Evolutionary conservation across 345 rosid species (phyloP), one percentile per base, ranked within the genome.

Genomic region (Gossypium raimondii): DNA sequence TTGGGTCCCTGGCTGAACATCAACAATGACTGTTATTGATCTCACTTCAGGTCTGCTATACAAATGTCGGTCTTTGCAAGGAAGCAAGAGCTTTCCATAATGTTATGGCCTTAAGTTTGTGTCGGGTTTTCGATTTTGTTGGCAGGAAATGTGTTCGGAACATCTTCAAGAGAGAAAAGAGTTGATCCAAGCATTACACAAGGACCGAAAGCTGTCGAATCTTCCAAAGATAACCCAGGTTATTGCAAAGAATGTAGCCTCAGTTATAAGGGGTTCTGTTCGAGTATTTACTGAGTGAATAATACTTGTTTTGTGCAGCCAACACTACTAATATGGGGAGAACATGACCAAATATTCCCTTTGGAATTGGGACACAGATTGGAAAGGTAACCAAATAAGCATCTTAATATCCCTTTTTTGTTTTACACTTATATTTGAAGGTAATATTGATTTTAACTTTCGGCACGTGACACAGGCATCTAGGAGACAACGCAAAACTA

Each of bases 201-300:
- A 86, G 75, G 93, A 84, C 72, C 89, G 97, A 74, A 86, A 87
- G 68, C 61, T 91, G 61, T 77, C 90, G 3, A 71, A 88, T 76
- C 91, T 92, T 74, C 93, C 97, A 1, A 88, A 87, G 84, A 87
- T 89, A 78, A 79, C 88, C 29, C 97, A 90, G 96, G 94, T 89
- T 73, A 55, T 51, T 76, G 16, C 27, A 10, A 34, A 24, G 16
- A 44, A 16, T 58, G 8, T n/a, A 6, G 27, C 75, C 29, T 61
- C 10, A 8, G 18, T 13, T 67, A 8, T 45, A 8, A 13, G 5
- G 58, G 22, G 4, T 41, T 48, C 2, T 38, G 6, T 65, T 51
- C 22, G n/a, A n/a, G 25, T 22, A 67, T 44, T 70, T 77, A 27
- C 20, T 55, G 20, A 78, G 9, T 22, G 41, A 16, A 17, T 34